Conservation (phyloP, 202 grass and related monocot species). For the Panicum hallii region DNA sequence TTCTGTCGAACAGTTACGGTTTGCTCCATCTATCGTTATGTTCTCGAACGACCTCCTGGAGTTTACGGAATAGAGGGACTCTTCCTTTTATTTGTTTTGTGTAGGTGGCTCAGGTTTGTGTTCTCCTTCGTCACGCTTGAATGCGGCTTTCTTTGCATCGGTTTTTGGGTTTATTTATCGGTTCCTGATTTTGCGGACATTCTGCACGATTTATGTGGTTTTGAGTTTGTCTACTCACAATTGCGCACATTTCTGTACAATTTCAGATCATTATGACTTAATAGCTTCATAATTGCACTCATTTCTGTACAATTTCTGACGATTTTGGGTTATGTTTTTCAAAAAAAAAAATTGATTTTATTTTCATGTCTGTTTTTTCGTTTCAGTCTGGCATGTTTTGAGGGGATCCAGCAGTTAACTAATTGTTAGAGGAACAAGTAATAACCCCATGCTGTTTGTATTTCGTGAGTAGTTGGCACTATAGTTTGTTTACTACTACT, state of each 20-base stretch:
- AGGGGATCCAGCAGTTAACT: too few relatives aligned
- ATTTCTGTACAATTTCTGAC: not conserved
- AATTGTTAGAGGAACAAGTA: not conserved
- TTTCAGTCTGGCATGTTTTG: not conserved
- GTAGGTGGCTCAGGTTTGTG: not conserved
- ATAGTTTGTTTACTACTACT: conserved; percentile 1
- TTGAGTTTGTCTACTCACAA: not conserved
- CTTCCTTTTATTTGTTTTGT: conserved; percentile 18
- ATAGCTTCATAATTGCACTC: not conserved
- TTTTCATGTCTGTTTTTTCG: not conserved
- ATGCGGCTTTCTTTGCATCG: not conserved
- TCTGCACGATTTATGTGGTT: not conserved
- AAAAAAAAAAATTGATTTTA: not conserved
- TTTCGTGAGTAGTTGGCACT: not conserved
- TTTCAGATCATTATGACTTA: not conserved
- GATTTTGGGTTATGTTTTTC: not conserved
- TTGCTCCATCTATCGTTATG: not conserved
- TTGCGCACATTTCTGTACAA: not conserved
- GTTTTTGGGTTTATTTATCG: not conserved
- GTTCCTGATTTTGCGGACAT: not conserved
- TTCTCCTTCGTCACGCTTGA: not conserved
- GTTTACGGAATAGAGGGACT: not conserved
- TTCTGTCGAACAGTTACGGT: not conserved
- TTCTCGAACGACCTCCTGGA: not conserved
- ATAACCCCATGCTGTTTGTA: not conserved